A percentile compares a stretch with the other conserved stretches of the same genome.
phyloP scores from a whole-genome alignment of 116 monocot species.

The Cymodocea nodosa region DNA sequence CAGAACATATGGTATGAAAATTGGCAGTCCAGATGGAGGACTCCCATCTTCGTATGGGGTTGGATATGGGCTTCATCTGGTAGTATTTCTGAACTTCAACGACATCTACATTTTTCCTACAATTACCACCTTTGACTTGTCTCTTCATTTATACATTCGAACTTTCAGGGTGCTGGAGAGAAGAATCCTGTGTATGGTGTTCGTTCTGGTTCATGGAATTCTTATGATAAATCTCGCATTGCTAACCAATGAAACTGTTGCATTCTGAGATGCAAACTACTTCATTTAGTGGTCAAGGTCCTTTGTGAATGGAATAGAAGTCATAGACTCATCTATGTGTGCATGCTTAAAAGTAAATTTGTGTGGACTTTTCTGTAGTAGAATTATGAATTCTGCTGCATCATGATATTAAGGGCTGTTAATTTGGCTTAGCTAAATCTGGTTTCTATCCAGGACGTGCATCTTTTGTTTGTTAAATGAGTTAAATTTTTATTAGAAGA shows the following conservation, averaged over 20 bases:
- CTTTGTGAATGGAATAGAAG: neutral
- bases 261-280: neutral
- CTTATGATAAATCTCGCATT: conserved; percentile 10
- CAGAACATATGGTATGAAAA: conserved; percentile 1
- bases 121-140: neutral
- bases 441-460: too few species aligned
- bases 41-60: conserved; percentile 38
- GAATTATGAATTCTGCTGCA: neutral
- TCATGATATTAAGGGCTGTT: neutral
- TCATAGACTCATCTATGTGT: neutral
- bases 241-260: conserved; percentile 6
- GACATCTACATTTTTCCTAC: neutral
- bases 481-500: too few species aligned
- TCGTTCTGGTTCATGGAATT: conserved; percentile 8
- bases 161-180: conserved; percentile 1
- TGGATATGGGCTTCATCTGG: conserved; percentile 33
- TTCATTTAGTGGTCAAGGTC: neutral
- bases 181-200: conserved; percentile 7
- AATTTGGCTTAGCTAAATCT: too few species aligned
- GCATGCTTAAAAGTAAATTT: conserved; percentile 9
- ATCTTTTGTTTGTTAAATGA: too few species aligned
- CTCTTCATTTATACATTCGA: neutral
- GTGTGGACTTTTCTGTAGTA: neutral
- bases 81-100: conserved; percentile 7
- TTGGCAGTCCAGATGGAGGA: conserved; percentile 36